phyloP scores from a whole-genome alignment of 2,329 filamentous ascomycete species.

The Talaromyces pinophilus region DNA sequence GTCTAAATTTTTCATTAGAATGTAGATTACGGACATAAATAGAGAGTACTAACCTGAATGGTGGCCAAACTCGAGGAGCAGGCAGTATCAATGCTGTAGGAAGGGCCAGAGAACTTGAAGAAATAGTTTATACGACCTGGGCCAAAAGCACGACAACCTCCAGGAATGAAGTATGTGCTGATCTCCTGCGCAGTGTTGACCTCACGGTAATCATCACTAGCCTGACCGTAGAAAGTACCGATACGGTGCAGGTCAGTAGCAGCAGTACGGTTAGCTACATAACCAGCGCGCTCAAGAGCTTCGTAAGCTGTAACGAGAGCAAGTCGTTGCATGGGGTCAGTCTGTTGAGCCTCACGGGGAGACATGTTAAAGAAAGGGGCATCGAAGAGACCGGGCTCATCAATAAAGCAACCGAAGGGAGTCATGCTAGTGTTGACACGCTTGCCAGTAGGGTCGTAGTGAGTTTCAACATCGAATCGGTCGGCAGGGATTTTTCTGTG shows the following conservation, averaged over 20 bases:
- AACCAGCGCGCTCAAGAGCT: constrained; percentile 77
- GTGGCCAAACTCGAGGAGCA: constrained; percentile 74
- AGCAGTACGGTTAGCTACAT: constrained; percentile 70
- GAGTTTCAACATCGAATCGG: constrained; percentile 66
- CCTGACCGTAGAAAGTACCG: constrained; percentile 73
- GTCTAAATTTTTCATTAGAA: neutral
- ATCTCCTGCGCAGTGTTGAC: constrained; percentile 72
- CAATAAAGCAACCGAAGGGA: constrained; percentile 69
- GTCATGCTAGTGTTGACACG: constrained; percentile 70
- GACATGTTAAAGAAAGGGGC: constrained; percentile 89
- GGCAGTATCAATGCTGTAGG: constrained; percentile 73
- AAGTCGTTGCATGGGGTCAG: constrained; percentile 78
- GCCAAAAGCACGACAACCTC: constrained; percentile 61
- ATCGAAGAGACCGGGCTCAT: constrained; percentile 75
- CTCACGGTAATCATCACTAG: constrained; percentile 75
- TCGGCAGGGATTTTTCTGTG: constrained; percentile 57
- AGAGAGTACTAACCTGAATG: constrained; percentile 41
- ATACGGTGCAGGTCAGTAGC: constrained; percentile 66
- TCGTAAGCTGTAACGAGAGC: constrained; percentile 77
- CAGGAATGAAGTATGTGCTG: constrained; percentile 68
- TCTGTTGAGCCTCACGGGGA: constrained; percentile 72
- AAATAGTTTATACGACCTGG: constrained; percentile 70
- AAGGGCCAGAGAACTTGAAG: constrained; percentile 74
- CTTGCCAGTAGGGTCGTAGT: constrained; percentile 68
- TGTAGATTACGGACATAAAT: neutral